Evolutionary conservation across 2,329 filamentous ascomycete genomes (phyloP).

Genomic region (Arthrobotrys musiformis): DNA sequence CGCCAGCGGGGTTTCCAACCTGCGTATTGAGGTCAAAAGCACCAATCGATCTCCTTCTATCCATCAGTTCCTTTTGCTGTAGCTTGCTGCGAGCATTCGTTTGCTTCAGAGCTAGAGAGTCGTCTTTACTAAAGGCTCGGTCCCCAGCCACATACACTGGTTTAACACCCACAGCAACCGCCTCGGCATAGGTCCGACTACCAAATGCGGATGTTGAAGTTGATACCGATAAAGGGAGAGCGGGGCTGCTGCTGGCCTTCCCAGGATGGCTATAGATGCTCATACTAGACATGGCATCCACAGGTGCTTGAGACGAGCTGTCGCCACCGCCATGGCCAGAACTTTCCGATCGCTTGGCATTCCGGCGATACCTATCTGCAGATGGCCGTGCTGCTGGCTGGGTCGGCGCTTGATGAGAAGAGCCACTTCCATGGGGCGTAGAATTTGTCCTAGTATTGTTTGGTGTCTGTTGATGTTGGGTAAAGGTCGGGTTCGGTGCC

Average conservation of each 20-base stretch:
- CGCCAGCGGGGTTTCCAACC: constrained; percentile 47
- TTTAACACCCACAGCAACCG: constrained; percentile 60
- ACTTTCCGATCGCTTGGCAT: constrained; percentile 56
- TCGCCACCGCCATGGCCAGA: constrained; percentile 26
- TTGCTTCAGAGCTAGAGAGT: constrained; percentile 34
- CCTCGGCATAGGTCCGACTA: constrained; percentile 70
- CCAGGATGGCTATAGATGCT: constrained; percentile 54
- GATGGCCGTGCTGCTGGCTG: constrained; percentile 60
- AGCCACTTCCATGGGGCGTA: constrained; percentile 14
- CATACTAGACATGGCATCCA: constrained; percentile 64
- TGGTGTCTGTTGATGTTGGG: constrained; percentile 62
- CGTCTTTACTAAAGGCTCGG: constrained; percentile 57
- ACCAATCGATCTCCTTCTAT: constrained; percentile 59
- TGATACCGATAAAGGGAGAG: constrained; percentile 55
- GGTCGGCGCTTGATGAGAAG: constrained; percentile 25
- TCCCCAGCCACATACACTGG: constrained; percentile 36
- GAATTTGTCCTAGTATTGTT: constrained; percentile 63
- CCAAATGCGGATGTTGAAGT: constrained; percentile 67
- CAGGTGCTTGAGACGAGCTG: constrained; percentile 66
- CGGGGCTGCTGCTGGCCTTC: constrained; percentile 50
- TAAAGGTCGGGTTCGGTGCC: constrained; percentile 64
- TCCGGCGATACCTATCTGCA: constrained; percentile 58
- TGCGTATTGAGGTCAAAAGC: constrained; percentile 56
- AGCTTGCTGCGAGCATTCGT: constrained; percentile 35
- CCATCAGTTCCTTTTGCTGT: constrained; percentile 56